Evolutionary conservation across 495 filamentous ascomycete species (phyloP).

Genomic region (Aspergillus conjunctus): DNA sequence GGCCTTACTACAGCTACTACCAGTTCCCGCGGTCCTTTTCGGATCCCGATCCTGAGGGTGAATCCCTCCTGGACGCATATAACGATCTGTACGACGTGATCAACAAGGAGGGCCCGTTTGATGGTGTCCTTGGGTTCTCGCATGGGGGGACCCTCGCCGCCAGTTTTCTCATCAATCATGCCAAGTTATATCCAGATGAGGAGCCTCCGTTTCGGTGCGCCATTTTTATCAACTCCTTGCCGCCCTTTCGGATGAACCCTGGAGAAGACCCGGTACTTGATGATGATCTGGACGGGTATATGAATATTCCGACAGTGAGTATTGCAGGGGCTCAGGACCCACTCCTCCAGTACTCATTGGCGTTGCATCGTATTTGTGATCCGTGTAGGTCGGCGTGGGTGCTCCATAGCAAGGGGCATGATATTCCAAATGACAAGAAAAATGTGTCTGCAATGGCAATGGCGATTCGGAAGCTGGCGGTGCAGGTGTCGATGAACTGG

Average conservation of each 20-base stretch:
- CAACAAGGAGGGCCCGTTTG: slow-evolving; percentile 41
- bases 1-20: slow-evolving; percentile 42
- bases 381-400: slow-evolving; percentile 24
- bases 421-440: slow-evolving; percentile 34
- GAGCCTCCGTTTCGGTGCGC: slow-evolving; percentile 36
- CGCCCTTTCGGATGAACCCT: slow-evolving; percentile 36
- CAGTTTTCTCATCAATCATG: slow-evolving; percentile 37
- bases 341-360: slow-evolving; percentile 33
- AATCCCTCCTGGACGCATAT: slow-evolving; percentile 34
- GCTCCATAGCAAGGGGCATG: slow-evolving; percentile 38
- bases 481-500: slow-evolving; percentile 24
- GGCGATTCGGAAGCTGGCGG: slow-evolving; percentile 31
- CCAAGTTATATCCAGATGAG: slow-evolving; percentile 28
- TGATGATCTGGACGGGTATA: slow-evolving; percentile 26
- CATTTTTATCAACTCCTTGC: slow-evolving; percentile 39
- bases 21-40: slow-evolving; percentile 34
- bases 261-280: slow-evolving; percentile 29
- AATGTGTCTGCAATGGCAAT: slow-evolving; percentile 31
- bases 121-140: slow-evolving; percentile 43
- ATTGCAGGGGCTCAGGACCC: slow-evolving; percentile 35
- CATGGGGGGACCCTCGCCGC: slow-evolving; percentile 41
- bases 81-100: slow-evolving; percentile 35
- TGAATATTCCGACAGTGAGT: slow-evolving; percentile 33
- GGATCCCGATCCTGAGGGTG: slow-evolving; percentile 27
- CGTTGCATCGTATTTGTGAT: slow-evolving; percentile 33